These are phyloP conservation scores for Umbelopsis vinacea DNA, from an alignment of 192 early-diverging fungal genomes.

Conservation along the genomic window DNA sequence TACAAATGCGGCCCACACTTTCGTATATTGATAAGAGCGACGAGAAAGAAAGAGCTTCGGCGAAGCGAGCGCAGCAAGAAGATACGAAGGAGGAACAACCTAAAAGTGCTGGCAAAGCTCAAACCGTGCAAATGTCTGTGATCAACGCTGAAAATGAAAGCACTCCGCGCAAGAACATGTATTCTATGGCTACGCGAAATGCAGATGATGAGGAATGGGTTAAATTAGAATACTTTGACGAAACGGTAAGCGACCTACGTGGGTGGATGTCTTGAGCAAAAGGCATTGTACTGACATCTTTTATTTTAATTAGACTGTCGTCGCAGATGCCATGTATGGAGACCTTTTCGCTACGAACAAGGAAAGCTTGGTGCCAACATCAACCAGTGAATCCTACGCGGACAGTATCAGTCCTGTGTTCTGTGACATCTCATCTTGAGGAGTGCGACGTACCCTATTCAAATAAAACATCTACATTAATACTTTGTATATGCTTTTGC, in stretches of 20 bases:
- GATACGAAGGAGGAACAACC: constrained; percentile 61
- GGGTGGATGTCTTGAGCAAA: neutral
- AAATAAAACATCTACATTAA: too few relatives aligned
- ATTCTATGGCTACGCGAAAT: constrained; percentile 61
- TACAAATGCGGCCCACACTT: constrained; percentile 89
- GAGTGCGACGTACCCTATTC: too few relatives aligned
- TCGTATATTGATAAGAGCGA: constrained; percentile 90
- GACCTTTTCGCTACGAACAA: constrained; percentile 8
- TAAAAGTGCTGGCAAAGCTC: constrained; percentile 48
- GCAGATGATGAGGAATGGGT: constrained; percentile 78
- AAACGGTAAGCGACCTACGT: constrained; percentile 42
- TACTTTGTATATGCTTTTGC: too few relatives aligned
- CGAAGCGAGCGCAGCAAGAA: constrained; percentile 63
- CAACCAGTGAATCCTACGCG: constrained; percentile 8
- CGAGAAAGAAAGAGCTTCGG: constrained; percentile 77
- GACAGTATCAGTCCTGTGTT: constrained; percentile 24
- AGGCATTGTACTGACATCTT: neutral
- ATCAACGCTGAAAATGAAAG: constrained; percentile 67
- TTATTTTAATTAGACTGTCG: neutral
- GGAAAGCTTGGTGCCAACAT: constrained; percentile 1
- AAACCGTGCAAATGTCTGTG: constrained; percentile 58
- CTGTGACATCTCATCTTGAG: constrained; percentile 5
- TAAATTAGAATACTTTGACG: constrained; percentile 65
- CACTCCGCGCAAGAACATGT: constrained; percentile 60
- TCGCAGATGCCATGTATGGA: neutral